Conservation (phyloP, 495 filamentous ascomycete species). For the Achaetomiella virescens region DNA sequence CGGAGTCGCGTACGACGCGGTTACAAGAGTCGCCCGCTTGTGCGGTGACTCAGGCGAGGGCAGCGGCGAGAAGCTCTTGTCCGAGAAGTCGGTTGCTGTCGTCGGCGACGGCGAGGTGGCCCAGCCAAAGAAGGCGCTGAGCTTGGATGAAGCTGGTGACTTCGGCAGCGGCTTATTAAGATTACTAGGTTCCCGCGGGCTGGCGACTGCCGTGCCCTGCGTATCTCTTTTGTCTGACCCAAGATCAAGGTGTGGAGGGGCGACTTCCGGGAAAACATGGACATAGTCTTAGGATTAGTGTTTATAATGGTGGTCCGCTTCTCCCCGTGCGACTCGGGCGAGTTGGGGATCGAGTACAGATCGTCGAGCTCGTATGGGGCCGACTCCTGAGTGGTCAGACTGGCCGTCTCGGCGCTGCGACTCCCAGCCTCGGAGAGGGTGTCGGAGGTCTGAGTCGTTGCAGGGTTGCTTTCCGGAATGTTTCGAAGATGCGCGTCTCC, state of each 20-base stretch:
- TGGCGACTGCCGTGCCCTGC: slow-evolving; percentile 18
- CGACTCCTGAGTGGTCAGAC: slow-evolving; percentile 29
- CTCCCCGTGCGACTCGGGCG: slow-evolving; percentile 17
- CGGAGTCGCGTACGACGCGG: slow-evolving; percentile 35
- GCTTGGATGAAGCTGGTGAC: slow-evolving; percentile 47
- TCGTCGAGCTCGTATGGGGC: slow-evolving; percentile 25
- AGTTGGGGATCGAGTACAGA: slow-evolving; percentile 23
- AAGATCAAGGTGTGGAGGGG: slow-evolving; percentile 46
- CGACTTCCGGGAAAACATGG: slow-evolving; percentile 37
- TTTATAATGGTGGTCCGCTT: slow-evolving; percentile 26
- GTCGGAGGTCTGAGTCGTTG: slow-evolving; percentile 31
- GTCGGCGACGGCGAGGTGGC: slow-evolving; percentile 38
- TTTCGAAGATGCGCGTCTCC: slow-evolving; percentile 32
- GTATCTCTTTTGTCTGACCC: slow-evolving; percentile 27
- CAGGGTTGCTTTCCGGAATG: slow-evolving; percentile 33
- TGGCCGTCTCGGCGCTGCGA: slow-evolving; percentile 33
- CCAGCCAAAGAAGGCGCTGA: slow-evolving; percentile 51
- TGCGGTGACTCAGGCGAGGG: slow-evolving; percentile 38
- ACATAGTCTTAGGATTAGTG: slow-evolving; percentile 38
- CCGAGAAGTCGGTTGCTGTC: slow-evolving; percentile 39
- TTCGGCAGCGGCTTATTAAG: slow-evolving; percentile 49
- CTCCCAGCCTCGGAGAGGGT: slow-evolving; percentile 29
- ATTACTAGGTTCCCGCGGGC: slow-evolving; percentile 20
- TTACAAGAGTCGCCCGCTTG: slow-evolving; percentile 28
- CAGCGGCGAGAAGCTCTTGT: slow-evolving; percentile 45